Percentiles rank a stretch among this genome's conserved stretches.
Evolutionary conservation across 2,329 filamentous ascomycete species (phyloP).

Genomic region (Gnomoniopsis sp.): DNA sequence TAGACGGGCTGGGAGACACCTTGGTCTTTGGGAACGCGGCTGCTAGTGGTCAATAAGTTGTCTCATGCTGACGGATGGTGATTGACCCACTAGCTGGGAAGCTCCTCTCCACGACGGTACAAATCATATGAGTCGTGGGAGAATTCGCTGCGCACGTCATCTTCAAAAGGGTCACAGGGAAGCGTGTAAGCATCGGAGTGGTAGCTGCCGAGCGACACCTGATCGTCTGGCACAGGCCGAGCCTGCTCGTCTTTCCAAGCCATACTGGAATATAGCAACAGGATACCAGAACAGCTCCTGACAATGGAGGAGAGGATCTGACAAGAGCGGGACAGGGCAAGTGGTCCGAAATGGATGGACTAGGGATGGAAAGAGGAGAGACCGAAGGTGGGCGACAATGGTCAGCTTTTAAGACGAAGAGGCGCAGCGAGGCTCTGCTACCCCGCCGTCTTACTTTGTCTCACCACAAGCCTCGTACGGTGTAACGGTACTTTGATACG

Average conservation of each 20-base stretch:
- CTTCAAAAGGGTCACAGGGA: not conserved
- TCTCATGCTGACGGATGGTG: not conserved
- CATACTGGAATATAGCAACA: not conserved
- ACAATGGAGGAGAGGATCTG: not conserved
- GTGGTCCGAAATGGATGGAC: not conserved
- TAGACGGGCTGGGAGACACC: conserved; percentile 22
- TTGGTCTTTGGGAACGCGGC: conserved; percentile 20
- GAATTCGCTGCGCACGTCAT: conserved; percentile 1
- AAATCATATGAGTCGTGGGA: conserved; percentile 8
- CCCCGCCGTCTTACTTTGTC: not conserved
- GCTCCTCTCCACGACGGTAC: not conserved
- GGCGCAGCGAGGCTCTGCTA: not conserved
- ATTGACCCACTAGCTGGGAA: conserved; percentile 1
- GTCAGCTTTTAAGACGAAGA: not conserved
- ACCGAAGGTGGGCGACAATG: not conserved
- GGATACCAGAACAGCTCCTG: not conserved
- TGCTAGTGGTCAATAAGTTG: conserved; percentile 5
- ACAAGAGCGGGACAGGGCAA: not conserved
- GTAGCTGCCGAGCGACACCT: conserved; percentile 1
- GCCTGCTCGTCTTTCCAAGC: not conserved
- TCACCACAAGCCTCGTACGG: not conserved
- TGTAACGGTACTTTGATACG: too few species aligned
- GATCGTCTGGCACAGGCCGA: not conserved
- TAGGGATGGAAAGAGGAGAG: not conserved
- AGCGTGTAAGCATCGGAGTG: conserved; percentile 7